Evolutionary conservation across 2,329 filamentous ascomycete species (phyloP), one percentile per base, ranked within the genome.

Genomic region (Colletotrichum melonis): DNA sequence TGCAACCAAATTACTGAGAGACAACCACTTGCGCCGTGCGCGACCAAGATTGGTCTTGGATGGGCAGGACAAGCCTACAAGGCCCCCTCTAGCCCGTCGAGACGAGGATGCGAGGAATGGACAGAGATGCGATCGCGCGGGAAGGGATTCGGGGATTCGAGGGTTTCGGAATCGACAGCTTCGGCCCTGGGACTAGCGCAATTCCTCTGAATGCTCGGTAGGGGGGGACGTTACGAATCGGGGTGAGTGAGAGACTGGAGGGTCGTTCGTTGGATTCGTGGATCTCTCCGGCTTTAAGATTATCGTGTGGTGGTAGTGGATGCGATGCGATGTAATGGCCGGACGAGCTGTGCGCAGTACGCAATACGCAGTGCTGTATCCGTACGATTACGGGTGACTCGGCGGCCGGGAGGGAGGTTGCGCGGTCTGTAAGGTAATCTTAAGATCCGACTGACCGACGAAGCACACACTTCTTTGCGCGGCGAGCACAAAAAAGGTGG

Each of bases 1-100:
- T 66, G 72, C 72, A 74, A 66, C 14, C 30, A 74, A 74, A 72
- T 74, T 74, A 72, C 28, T 73, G 71, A 70, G 67, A 73, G 71
- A 73, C 71, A 73, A 24, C 56, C 67, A 42, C 16, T 63, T 52
- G 52, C 58, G 66, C 49, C 66, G 66, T 69, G 58, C 66, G 24
- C 66, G 46, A 75, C 72, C 75, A 72, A 73, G 54, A 70, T 22
- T 42, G 67, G 58, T 68, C 67, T 54, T 54, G 63, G 56, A 24
- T 46, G 57, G 42, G 59, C 38, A 52, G 55, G 67, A 60, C 42
- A 42, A 26, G 58, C 24, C 32, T 32, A 32, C 32, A 32, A 32
- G 32, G 32, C 32, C 32, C 75, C 35, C 54, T 26, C 32, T 24
- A 42, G 28, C 42, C 54, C 54, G 63, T 35, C 67, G 32, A 71